A percentile compares a stretch with the other conserved stretches of the same genome.
These are phyloP conservation scores for Arabidopsis hybrid DNA, from an alignment of 441 rosid genomes.

Conservation along the genomic window DNA sequence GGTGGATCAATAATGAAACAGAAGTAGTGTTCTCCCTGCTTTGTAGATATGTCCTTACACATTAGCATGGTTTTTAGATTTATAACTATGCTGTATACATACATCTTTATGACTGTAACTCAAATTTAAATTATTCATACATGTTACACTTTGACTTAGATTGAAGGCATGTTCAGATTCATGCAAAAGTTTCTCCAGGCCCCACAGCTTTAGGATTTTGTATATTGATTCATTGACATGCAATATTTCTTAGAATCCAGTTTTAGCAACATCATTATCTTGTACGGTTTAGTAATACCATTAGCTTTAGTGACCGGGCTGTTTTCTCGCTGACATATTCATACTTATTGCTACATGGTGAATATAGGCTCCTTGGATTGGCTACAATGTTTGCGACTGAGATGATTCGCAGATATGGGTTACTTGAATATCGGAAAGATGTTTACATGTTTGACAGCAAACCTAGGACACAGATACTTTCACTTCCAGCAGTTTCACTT, in stretches of 20 bases:
- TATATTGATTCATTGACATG: slow-evolving; percentile 25
- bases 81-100: slow-evolving; percentile 19
- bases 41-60: slow-evolving; percentile 25
- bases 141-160: slow-evolving; percentile 15
- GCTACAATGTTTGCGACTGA: slow-evolving; percentile 87
- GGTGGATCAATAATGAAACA: slow-evolving; percentile 18
- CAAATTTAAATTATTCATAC: slow-evolving; percentile 10
- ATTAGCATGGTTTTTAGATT: slow-evolving; percentile 12
- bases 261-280: slow-evolving; percentile 29
- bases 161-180: slow-evolving; percentile 29
- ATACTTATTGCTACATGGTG: slow-evolving; percentile 39
- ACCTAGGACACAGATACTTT: slow-evolving; percentile 50
- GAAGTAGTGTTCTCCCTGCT: slow-evolving; percentile 28
- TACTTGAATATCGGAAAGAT: slow-evolving; percentile 65
- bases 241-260: slow-evolving; percentile 13
- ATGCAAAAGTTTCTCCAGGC: not conserved
- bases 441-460: slow-evolving; percentile 52
- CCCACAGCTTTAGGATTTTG: slow-evolving; percentile 30
- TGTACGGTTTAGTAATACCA: slow-evolving; percentile 26
- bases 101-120: slow-evolving; percentile 18
- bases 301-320: slow-evolving; percentile 19
- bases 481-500: slow-evolving; percentile 63
- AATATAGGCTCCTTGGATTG: slow-evolving; percentile 82
- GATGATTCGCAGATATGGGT: slow-evolving; percentile 81
- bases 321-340: slow-evolving; percentile 39